Conservation (phyloP, 192 early-diverging fungal genomes). For the Rhizophagus sp. region DNA sequence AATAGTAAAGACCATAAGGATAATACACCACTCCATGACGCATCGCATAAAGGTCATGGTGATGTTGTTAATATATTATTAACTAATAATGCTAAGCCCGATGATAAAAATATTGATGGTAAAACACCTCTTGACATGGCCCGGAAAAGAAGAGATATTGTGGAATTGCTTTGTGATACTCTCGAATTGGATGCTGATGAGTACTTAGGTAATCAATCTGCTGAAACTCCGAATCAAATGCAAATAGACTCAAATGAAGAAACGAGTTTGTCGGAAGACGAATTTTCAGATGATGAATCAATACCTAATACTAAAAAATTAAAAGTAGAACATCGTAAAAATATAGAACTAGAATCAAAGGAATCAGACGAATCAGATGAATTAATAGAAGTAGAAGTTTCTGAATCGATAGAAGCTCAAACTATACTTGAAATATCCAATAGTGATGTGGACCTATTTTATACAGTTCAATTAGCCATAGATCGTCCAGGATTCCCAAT, state of each 20-base stretch:
- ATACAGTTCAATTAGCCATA: background rate
- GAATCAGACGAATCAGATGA: background rate
- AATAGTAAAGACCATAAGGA: conserved; percentile 57
- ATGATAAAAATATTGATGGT: conserved; percentile 19
- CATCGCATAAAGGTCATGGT: conserved; percentile 54
- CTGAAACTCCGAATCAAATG: background rate
- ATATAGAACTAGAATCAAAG: background rate
- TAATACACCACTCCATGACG: conserved; percentile 68
- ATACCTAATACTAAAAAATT: background rate
- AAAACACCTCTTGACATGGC: conserved; percentile 22
- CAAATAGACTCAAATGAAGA: conserved; percentile 28
- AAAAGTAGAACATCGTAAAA: background rate
- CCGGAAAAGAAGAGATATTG: background rate
- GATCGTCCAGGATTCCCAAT: conserved; percentile 3
- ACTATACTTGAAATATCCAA: background rate
- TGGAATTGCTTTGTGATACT: background rate
- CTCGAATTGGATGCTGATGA: background rate
- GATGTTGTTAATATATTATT: conserved; percentile 52
- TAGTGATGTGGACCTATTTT: background rate
- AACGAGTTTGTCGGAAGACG: background rate
- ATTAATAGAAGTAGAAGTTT: too few species aligned
- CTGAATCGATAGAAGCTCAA: background rate
- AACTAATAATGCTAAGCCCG: conserved; percentile 40
- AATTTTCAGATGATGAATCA: background rate
- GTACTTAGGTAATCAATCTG: conserved; percentile 1